Percentiles rank a stretch among this genome's conserved stretches.
phyloP scores from a whole-genome alignment of 2,329 filamentous ascomycete species.

The Aspergillus sergii region DNA sequence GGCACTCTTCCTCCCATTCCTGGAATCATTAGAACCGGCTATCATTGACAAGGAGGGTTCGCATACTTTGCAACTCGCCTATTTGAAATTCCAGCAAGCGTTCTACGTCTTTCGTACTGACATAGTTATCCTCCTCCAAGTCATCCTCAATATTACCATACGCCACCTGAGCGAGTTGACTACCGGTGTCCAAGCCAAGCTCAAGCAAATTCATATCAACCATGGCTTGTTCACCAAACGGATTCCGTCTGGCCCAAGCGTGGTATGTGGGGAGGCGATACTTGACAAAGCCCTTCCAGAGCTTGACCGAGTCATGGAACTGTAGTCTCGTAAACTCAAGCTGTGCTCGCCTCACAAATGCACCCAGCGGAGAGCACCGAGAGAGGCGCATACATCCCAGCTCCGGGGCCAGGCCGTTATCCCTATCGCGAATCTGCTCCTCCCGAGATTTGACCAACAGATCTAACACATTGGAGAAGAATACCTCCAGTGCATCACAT shows the following conservation, averaged over 20 bases:
- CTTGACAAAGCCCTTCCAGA: conserved; percentile 81
- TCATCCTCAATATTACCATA: conserved; percentile 52
- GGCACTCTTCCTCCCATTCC: conserved; percentile 79
- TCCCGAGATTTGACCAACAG: conserved; percentile 66
- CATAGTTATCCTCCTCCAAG: conserved; percentile 44
- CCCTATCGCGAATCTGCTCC: conserved; percentile 59
- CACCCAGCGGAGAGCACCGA: conserved; percentile 75
- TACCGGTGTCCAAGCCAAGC: conserved; percentile 57
- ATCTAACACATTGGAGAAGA: conserved; percentile 64
- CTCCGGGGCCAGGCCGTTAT: conserved; percentile 54
- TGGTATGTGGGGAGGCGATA: conserved; percentile 76
- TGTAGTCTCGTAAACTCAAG: conserved; percentile 79
- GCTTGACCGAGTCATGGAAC: conserved; percentile 74
- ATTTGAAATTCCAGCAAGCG: conserved; percentile 85
- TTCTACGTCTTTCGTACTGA: conserved; percentile 80
- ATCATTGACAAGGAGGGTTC: conserved; percentile 21
- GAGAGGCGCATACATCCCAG: conserved; percentile 63
- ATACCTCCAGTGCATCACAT: conserved; percentile 75
- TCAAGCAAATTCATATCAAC: conserved; percentile 65
- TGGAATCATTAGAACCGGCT: conserved; percentile 39
- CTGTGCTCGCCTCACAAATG: conserved; percentile 74
- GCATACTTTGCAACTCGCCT: conserved; percentile 76
- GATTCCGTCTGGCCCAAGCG: conserved; percentile 60
- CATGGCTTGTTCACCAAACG: conserved; percentile 48
- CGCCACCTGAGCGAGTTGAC: conserved; percentile 52